These are phyloP conservation scores for Leucocoprinus birnbaumii DNA, from an alignment of 768 basidiomycete genomes.

Conservation along the genomic window DNA sequence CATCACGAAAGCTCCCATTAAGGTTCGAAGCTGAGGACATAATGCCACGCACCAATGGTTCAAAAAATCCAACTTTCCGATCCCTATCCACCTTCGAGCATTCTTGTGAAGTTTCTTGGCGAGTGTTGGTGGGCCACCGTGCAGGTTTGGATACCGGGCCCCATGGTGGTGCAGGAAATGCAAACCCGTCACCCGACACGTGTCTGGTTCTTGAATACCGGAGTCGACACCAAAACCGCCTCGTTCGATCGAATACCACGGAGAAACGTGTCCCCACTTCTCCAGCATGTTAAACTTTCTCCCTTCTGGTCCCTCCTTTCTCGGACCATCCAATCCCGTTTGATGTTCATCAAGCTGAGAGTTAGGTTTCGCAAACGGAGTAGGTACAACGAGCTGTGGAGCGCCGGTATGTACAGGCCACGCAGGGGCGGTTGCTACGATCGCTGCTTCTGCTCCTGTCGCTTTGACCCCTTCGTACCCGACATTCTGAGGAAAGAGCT, in stretches of 20 bases:
- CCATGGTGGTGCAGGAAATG: conserved; percentile 84
- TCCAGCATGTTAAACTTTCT: conserved; percentile 66
- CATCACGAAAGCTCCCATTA: background rate
- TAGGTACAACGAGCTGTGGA: conserved; percentile 56
- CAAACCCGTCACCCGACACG: conserved; percentile 68
- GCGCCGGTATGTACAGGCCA: conserved; percentile 77
- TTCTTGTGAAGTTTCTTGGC: conserved; percentile 51
- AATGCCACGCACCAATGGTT: conserved; percentile 67
- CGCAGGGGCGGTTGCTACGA: conserved; percentile 69
- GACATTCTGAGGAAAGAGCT: conserved; percentile 72
- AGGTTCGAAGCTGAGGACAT: no score
- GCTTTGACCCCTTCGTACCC: conserved; percentile 78
- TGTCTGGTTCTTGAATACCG: conserved; percentile 63
- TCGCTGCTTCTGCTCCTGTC: conserved; percentile 73
- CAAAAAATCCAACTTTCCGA: conserved; percentile 69
- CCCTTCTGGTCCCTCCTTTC: no score
- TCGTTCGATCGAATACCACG: conserved; percentile 76
- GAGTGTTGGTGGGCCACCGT: conserved; percentile 61
- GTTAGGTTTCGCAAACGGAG: conserved; percentile 20
- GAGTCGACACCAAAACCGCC: conserved; percentile 73
- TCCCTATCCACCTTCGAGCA: conserved; percentile 59
- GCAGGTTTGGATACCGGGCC: conserved; percentile 69
- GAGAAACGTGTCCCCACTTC: conserved; percentile 83
- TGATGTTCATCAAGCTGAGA: conserved; percentile 11
- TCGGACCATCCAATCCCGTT: no score